A percentile compares a stretch with the other conserved stretches of the same genome.
Evolutionary conservation across 2,329 filamentous ascomycete genomes (phyloP).

Genomic region (Aspergillus unguis): DNA sequence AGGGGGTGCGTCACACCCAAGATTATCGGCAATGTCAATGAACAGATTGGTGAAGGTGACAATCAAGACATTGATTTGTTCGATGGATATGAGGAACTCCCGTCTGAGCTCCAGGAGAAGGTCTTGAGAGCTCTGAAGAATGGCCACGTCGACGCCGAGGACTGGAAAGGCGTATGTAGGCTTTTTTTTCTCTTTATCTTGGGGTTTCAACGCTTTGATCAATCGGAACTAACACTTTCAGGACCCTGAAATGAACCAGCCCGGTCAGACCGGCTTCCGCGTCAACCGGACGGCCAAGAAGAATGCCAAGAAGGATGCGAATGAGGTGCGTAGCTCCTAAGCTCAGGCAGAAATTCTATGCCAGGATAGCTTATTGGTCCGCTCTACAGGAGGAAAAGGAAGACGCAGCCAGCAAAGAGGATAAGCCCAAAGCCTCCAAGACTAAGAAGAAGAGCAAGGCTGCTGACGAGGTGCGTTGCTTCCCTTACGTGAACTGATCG

Average conservation of each 20-base stretch:
- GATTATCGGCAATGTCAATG: constrained; percentile 63
- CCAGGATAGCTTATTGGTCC: too few relatives aligned
- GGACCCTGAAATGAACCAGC: constrained; percentile 72
- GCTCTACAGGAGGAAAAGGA: neutral
- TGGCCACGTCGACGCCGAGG: constrained; percentile 77
- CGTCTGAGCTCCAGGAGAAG: constrained; percentile 67
- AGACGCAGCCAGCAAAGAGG: constrained; percentile 29
- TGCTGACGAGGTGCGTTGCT: constrained; percentile 20
- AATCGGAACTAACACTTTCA: constrained; percentile 36
- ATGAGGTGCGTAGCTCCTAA: neutral
- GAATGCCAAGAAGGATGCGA: constrained; percentile 13
- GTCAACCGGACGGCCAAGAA: constrained; percentile 36
- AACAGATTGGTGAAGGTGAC: constrained; percentile 41
- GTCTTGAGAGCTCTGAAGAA: constrained; percentile 67
- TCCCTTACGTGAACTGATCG: too few relatives aligned
- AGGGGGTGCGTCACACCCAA: constrained; percentile 83
- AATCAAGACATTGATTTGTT: constrained; percentile 62
- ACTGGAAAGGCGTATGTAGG: constrained; percentile 79
- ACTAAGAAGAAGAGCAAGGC: constrained; percentile 13
- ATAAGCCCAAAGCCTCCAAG: neutral
- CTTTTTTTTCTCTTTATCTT: neutral
- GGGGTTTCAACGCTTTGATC: neutral
- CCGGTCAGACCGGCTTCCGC: constrained; percentile 64
- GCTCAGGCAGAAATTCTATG: neutral
- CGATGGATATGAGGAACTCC: constrained; percentile 77